Conservation (phyloP, 2,329 filamentous ascomycete genomes). For the Fusarium concolor region DNA sequence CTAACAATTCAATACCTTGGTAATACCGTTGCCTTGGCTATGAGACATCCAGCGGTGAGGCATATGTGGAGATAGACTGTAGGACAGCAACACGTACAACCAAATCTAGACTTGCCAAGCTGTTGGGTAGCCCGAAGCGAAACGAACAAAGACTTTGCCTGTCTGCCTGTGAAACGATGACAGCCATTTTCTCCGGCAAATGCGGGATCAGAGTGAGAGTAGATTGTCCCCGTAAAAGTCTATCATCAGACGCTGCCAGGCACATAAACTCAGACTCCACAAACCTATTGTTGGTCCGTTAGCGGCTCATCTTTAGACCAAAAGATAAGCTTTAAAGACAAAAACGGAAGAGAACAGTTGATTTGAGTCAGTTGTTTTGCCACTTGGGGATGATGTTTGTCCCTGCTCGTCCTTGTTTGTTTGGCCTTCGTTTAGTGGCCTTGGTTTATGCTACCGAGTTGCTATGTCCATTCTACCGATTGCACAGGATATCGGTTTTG, state of each 20-base stretch:
- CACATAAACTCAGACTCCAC: conserved; percentile 27
- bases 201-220: not conserved
- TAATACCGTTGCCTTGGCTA: not conserved
- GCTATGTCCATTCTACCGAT: not conserved
- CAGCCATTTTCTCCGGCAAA: not conserved
- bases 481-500: not conserved
- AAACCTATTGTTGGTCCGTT: conserved; percentile 1
- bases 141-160: not conserved
- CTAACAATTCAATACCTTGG: too few species aligned
- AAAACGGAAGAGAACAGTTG: conserved; percentile 9
- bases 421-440: not conserved
- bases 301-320: conserved; percentile 8
- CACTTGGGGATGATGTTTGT: conserved; percentile 5
- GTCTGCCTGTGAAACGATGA: conserved; percentile 13
- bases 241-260: conserved; percentile 14
- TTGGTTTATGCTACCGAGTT: not conserved
- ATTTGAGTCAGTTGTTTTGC: conserved; percentile 26
- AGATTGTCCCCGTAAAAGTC: conserved; percentile 3
- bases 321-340: conserved; percentile 8
- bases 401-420: not conserved
- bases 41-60: conserved; percentile 15
- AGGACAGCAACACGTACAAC: conserved; percentile 8
- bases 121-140: conserved; percentile 10
- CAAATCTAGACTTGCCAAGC: conserved; percentile 10
- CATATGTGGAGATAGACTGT: not conserved